Evolutionary conservation across 2,329 filamentous ascomycete species (phyloP).

Genomic region (Aspergillus eucalypticola): DNA sequence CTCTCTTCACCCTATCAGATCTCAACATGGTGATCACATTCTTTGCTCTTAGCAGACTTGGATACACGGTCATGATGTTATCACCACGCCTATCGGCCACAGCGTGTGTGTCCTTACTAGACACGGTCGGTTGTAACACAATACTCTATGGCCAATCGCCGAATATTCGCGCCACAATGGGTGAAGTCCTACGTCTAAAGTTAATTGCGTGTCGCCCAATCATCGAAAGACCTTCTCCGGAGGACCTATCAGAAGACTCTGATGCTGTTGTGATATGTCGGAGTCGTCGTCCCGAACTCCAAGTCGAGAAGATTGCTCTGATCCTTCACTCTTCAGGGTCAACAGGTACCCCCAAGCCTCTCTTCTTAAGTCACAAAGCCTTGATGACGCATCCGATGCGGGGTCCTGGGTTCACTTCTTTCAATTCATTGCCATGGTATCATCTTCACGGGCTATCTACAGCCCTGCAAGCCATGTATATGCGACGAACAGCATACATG

Average conservation of each 20-base stretch:
- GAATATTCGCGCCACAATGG: conserved; percentile 36
- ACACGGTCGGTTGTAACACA: conserved; percentile 35
- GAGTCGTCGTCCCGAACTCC: conserved; percentile 28
- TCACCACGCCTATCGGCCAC: conserved; percentile 46
- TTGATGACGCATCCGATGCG: conserved; percentile 40
- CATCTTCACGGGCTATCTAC: conserved; percentile 48
- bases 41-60: conserved; percentile 49
- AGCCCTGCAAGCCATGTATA: conserved; percentile 48
- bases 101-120: conserved; percentile 44
- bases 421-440: conserved; percentile 49
- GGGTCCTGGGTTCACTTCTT: conserved; percentile 42
- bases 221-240: conserved; percentile 13
- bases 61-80: conserved; percentile 47
- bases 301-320: conserved; percentile 35
- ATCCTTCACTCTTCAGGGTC: conserved; percentile 54
- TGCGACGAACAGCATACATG: conserved; percentile 44
- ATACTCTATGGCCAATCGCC: conserved; percentile 41
- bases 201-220: conserved; percentile 29
- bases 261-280: conserved; percentile 21
- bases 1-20: conserved; percentile 45
- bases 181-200: conserved; percentile 28
- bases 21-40: conserved; percentile 46
- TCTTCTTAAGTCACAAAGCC: conserved; percentile 46
- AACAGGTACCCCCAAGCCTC: conserved; percentile 50
- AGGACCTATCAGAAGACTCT: conserved; percentile 14